phyloP scores from a whole-genome alignment of 2,329 filamentous ascomycete genomes.

The Venturia carpophila region DNA sequence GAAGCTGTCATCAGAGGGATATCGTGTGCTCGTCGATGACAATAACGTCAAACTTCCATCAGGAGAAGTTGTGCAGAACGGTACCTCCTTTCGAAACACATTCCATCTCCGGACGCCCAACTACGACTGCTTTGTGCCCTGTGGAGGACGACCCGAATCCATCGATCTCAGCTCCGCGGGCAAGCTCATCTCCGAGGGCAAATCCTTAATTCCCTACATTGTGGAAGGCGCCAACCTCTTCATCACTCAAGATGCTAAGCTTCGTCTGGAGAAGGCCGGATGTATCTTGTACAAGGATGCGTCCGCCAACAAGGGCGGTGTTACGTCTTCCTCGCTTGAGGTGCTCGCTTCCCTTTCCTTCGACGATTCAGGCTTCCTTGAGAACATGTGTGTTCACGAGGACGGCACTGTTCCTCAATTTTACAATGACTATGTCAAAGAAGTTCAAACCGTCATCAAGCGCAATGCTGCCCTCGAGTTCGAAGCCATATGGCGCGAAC shows the following conservation, averaged over 20 bases:
- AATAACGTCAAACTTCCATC: conserved; percentile 77
- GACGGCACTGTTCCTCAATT: conserved; percentile 76
- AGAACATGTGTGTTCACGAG: conserved; percentile 85
- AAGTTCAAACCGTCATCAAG: conserved; percentile 84
- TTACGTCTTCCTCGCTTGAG: conserved; percentile 93
- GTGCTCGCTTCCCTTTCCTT: conserved; percentile 92
- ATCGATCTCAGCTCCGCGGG: conserved; percentile 85
- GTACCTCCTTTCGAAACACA: conserved; percentile 92
- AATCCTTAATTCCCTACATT: conserved; percentile 81
- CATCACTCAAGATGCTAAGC: conserved; percentile 96
- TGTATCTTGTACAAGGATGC: conserved; percentile 96
- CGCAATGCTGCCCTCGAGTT: conserved; percentile 91
- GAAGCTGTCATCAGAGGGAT: conserved; percentile 82
- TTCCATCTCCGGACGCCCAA: conserved; percentile 72
- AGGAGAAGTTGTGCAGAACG: conserved; percentile 82
- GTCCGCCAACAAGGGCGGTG: conserved; percentile 96
- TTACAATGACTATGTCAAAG: conserved; percentile 86
- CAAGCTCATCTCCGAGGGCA: conserved; percentile 85
- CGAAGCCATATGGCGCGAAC: conserved; percentile 95
- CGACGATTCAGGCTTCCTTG: conserved; percentile 76
- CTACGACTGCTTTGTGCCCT: conserved; percentile 89
- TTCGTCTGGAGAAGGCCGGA: conserved; percentile 89
- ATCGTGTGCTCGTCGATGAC: conserved; percentile 87
- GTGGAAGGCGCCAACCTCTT: conserved; percentile 98
- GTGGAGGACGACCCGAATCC: conserved; percentile 90